Conservation (phyloP, 1,284 basidiomycete genomes). For the Heliocybe sulcata region DNA sequence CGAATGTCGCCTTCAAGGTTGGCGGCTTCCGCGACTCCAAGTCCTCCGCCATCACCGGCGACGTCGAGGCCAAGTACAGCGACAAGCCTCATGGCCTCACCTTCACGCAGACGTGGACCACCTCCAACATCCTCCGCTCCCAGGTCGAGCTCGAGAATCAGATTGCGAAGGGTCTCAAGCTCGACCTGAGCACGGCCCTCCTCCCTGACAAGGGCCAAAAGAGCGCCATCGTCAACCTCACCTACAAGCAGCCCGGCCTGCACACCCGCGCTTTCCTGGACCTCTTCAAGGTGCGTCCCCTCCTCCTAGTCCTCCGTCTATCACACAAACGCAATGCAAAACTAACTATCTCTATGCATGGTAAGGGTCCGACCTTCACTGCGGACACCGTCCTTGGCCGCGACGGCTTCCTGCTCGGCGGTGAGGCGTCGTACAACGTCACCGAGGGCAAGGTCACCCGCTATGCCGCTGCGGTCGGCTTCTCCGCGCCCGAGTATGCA, state of each 20-base stretch:
- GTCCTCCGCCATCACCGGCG: slow-evolving; percentile 67
- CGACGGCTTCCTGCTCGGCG: slow-evolving; percentile 96
- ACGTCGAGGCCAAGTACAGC: slow-evolving; percentile 88
- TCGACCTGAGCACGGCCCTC: slow-evolving; percentile 85
- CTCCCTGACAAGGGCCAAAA: slow-evolving; percentile 83
- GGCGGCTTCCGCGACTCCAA: slow-evolving; percentile 73
- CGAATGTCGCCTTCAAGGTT: slow-evolving; percentile 85
- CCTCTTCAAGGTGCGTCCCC: slow-evolving; percentile 78
- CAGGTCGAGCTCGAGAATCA: slow-evolving; percentile 97
- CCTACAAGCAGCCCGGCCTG: slow-evolving; percentile 96
- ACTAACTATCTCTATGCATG: slow-evolving; percentile 5
- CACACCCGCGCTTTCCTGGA: slow-evolving; percentile 92
- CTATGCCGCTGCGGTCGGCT: slow-evolving; percentile 91
- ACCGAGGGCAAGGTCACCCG: slow-evolving; percentile 88
- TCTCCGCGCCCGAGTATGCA: slow-evolving; percentile 95
- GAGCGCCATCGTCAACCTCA: slow-evolving; percentile 75
- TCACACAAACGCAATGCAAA: neutral
- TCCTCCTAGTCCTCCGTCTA: slow-evolving; percentile 5
- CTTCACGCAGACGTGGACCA: slow-evolving; percentile 94
- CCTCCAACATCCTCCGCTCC: slow-evolving; percentile 85
- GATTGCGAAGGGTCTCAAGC: slow-evolving; percentile 95
- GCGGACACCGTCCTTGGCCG: slow-evolving; percentile 94
- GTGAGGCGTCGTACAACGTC: slow-evolving; percentile 95
- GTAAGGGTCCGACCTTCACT: slow-evolving; percentile 91
- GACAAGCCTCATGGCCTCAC: slow-evolving; percentile 87